These are phyloP conservation scores for Xylaria sp. DNA, from an alignment of 2,329 filamentous ascomycete species.

Conservation along the genomic window DNA sequence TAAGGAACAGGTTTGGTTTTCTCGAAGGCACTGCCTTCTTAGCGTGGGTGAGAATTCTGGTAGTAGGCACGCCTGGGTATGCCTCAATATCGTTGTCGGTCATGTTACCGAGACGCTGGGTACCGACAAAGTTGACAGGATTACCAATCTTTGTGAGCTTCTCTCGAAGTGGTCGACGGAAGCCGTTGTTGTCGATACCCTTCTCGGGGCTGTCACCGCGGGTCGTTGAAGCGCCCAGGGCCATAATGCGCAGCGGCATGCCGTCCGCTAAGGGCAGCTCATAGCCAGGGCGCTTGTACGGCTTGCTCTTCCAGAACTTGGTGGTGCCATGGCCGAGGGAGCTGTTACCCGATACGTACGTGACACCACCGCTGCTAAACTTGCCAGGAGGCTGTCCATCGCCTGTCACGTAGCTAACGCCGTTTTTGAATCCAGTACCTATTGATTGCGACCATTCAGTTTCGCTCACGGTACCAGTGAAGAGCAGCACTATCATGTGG, in stretches of 20 bases:
- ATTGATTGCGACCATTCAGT: conserved; percentile 46
- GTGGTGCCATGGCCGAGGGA: conserved; percentile 40
- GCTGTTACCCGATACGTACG: conserved; percentile 45
- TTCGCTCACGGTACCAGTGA: conserved; percentile 44
- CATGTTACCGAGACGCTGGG: conserved; percentile 50
- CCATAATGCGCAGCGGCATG: conserved; percentile 49
- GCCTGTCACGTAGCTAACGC: conserved; percentile 41
- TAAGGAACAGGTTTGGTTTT: conserved; percentile 50
- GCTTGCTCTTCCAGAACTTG: conserved; percentile 44
- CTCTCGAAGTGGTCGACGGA: conserved; percentile 50
- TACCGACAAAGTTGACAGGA: conserved; percentile 51
- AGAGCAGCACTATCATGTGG: conserved; percentile 40
- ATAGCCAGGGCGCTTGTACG: conserved; percentile 46
- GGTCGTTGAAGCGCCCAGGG: conserved; percentile 49
- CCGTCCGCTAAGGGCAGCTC: conserved; percentile 48
- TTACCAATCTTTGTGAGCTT: conserved; percentile 48
- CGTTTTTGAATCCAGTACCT: conserved; percentile 44
- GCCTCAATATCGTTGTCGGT: conserved; percentile 51
- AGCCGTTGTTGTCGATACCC: conserved; percentile 49
- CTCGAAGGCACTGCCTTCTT: conserved; percentile 44
- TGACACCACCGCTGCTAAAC: conserved; percentile 37
- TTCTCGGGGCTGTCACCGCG: conserved; percentile 48
- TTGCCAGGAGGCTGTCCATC: conserved; percentile 28
- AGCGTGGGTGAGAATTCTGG: conserved; percentile 47
- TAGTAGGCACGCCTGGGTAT: conserved; percentile 47